Percentiles rank a stretch among this genome's conserved stretches.
phyloP scores from a whole-genome alignment of 768 basidiomycete species.

The Gloeopeniophorella convolvens region DNA sequence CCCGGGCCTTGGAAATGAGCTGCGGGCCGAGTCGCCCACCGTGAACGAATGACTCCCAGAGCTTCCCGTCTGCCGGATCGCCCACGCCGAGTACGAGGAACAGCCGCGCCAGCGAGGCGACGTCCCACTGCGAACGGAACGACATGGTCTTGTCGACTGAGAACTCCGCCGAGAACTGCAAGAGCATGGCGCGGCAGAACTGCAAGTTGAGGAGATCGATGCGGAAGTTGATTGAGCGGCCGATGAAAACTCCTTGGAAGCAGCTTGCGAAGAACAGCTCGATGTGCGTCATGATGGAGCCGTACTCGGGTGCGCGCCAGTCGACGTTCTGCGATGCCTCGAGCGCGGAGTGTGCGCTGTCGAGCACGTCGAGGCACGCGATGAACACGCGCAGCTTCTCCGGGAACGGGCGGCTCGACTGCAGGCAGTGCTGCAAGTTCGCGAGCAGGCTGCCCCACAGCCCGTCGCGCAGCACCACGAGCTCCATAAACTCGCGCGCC shows the following conservation, averaged over 20 bases:
- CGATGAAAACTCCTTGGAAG: conserved; percentile 2
- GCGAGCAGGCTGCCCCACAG: neutral
- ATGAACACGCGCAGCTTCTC: neutral
- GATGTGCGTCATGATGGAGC: neutral
- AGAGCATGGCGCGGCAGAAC: neutral
- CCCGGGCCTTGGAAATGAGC: neutral
- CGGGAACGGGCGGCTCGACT: neutral
- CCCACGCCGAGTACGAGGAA: neutral
- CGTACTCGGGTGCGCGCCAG: conserved; percentile 10
- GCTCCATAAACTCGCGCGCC: neutral
- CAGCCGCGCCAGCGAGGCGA: conserved; percentile 2
- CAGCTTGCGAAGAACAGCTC: neutral
- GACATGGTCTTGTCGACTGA: neutral
- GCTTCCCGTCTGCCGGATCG: neutral
- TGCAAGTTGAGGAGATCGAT: neutral
- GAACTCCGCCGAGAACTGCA: neutral
- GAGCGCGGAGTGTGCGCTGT: neutral
- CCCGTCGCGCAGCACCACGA: neutral
- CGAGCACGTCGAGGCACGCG: neutral
- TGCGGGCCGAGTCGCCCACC: neutral
- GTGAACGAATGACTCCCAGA: neutral
- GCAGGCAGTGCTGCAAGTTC: neutral
- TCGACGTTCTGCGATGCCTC: neutral
- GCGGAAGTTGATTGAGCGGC: neutral
- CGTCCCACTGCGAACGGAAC: conserved; percentile 5